phyloP scores from a whole-genome alignment of 2,329 filamentous ascomycete genomes.

The Sphaceloma murrayae region DNA sequence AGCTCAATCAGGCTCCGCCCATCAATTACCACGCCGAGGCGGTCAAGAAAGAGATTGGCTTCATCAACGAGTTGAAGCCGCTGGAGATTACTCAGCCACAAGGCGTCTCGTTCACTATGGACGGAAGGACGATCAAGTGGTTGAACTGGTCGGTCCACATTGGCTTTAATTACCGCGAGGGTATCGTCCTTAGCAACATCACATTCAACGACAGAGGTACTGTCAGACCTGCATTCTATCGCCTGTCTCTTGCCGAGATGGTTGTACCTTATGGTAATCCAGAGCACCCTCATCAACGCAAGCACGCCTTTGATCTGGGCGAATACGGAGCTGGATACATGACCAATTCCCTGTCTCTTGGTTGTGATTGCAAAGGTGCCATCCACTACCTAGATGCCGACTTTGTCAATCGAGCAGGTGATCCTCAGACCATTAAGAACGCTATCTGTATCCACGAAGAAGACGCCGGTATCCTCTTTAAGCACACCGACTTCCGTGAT shows the following conservation, averaged over 20 bases:
- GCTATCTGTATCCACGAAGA: conserved; percentile 94
- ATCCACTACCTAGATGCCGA: conserved; percentile 88
- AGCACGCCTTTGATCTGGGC: conserved; percentile 67
- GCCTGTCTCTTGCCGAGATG: conserved; percentile 85
- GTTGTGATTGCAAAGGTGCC: conserved; percentile 78
- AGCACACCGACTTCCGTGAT: conserved; percentile 79
- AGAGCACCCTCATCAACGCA: conserved; percentile 68
- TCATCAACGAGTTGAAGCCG: conserved; percentile 69
- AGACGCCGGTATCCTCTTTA: conserved; percentile 84
- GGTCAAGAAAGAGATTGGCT: conserved; percentile 65
- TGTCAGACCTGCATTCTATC: conserved; percentile 73
- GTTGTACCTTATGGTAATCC: conserved; percentile 83
- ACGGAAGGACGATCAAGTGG: conserved; percentile 69
- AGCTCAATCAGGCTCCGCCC: conserved; percentile 59
- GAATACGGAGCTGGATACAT: conserved; percentile 76
- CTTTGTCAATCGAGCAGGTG: conserved; percentile 61
- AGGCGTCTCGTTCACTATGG: conserved; percentile 74
- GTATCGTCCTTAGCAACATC: conserved; percentile 82
- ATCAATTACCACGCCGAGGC: conserved; percentile 72
- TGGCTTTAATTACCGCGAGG: conserved; percentile 91
- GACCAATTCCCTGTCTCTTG: conserved; percentile 52
- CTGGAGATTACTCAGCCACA: conserved; percentile 82
- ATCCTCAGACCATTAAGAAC: conserved; percentile 76
- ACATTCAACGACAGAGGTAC: conserved; percentile 75
- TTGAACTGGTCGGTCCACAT: conserved; percentile 91